Evolutionary conservation across 129 eudicot species (phyloP), one percentile per base, ranked within the genome.

Genomic region (Solidago caesia): DNA sequence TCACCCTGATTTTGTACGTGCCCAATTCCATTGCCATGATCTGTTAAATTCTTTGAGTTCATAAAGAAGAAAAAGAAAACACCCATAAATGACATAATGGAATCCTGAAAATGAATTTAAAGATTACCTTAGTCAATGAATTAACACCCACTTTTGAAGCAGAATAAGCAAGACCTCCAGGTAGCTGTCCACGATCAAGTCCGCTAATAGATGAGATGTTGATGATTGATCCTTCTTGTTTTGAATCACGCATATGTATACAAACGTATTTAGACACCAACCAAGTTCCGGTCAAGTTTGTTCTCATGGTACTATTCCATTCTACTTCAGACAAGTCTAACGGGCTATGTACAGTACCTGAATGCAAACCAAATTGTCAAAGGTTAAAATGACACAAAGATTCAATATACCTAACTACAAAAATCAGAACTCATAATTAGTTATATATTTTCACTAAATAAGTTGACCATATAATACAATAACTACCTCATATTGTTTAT

Each of bases 1-100:
- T 92, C 67, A 87, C 96, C 70, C 98, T 75, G 48, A 89, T 87
- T 25, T 92, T 89, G 81, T 87, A 67, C 66, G n/a, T 41, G 11
- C 96, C 98, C 68, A 92, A 47, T 72, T 92, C 98, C 85, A 87
- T 2, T 25, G 96, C 95, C 87, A 92, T 85, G 1, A 84, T 48
- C 97, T 92, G 79, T 82, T 15, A 8, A 44, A 44, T 21, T 21
- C 21, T 21, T 21, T 21, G 21, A 21, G 21, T 21, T 0, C 21
- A 67, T 67, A n/a, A 76, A 12, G 2, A 41, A 4, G 46, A 49
- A 2, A 26, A 44, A 39, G 9, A 75, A 10, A n/a, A 27, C 2
- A n/a, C 13, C 8, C 8, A 64, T 6, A 73, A 9, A 65, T 0
- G 8, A 27, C 1, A 6, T 64, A 5, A 26, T 44, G 21, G 47